phyloP scores from a whole-genome alignment of 2,329 filamentous ascomycete genomes.

The Thelonectria rubi region DNA sequence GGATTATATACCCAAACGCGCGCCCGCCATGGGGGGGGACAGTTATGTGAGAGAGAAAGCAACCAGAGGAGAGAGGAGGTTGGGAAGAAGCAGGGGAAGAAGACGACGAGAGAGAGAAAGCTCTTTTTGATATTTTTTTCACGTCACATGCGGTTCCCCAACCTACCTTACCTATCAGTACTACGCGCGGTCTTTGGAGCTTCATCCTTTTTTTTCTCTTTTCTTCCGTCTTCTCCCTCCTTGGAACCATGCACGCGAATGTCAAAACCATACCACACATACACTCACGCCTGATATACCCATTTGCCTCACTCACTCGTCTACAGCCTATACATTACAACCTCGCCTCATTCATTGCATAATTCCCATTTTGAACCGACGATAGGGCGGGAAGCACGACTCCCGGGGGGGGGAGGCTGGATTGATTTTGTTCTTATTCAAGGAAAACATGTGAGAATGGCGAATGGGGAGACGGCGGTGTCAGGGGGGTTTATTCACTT shows the following conservation, averaged over 20 bases:
- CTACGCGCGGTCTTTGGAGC: slow-evolving; percentile 19
- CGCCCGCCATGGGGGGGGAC: slow-evolving; percentile 28
- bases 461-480: too few relatives aligned
- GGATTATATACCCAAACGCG: slow-evolving; percentile 20
- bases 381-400: neutral
- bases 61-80: slow-evolving; percentile 33
- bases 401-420: too few relatives aligned
- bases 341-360: neutral
- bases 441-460: too few relatives aligned
- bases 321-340: slow-evolving; percentile 7
- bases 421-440: too few relatives aligned
- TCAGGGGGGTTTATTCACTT: too few relatives aligned
- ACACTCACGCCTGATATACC: slow-evolving; percentile 1
- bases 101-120: slow-evolving; percentile 34
- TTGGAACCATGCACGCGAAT: slow-evolving; percentile 23
- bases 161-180: slow-evolving; percentile 24
- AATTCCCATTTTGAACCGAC: too few relatives aligned
- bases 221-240: slow-evolving; percentile 2
- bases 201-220: slow-evolving; percentile 5
- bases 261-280: slow-evolving; percentile 19
- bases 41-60: slow-evolving; percentile 28
- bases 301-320: slow-evolving; percentile 16
- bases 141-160: slow-evolving; percentile 33
- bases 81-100: slow-evolving; percentile 22
- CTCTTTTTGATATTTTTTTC: slow-evolving; percentile 37